Base-by-base conservation (phyloP, 495 filamentous ascomycete species). In the Aspergillus biplanus region DNA sequence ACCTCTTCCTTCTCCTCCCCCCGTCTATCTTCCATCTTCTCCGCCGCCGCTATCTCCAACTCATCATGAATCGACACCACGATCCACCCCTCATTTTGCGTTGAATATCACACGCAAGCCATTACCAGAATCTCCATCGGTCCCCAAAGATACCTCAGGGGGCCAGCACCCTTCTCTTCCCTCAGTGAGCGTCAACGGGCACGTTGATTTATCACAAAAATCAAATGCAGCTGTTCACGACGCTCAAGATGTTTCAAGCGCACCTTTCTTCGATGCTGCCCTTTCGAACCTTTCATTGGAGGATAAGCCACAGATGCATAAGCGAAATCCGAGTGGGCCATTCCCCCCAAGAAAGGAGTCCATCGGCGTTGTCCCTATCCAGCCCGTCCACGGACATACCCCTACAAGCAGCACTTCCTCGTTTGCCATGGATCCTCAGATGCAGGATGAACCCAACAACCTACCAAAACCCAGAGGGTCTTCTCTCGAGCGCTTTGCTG, bases 281-380 rank as follows among this genome's bases (percentile, higher is more conserved):
- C 71, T 78, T 47, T 63, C 69, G 8, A 66, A 75, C 5, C 55
- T 76, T 59, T 72, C 75, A 4, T 61, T 80, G 7, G 75, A 79
- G 16, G 74, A 79, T 44, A 67, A 67, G 21, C 61, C 72, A 53
- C 67, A 72, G 16, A 69, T 70, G 5, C 62, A 78, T 48, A 74
- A 74, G n/a, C 76, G 83, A 58, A 69, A 74, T 11, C 78, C 82
- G 61, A 68, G 70, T 46, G 78, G 76, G 5, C 62, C 74, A 33
- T 73, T 80, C 33, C 81, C 82, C 6, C 78, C 76, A 0, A 78
- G 75, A 21, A 78, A 72, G 16, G 73, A 75, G 56, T 82, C 77
- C 3, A 52, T 63, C n/a, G 70, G 69, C 21, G 58, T 64, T 7
- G 47, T 59, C 35, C 67, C 65, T 5, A 48, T 13, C 56, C 11